Evolutionary conservation across 1,284 basidiomycete genomes (phyloP), one percentile per base, ranked within the genome.

Genomic region (Inonotus hispidus): DNA sequence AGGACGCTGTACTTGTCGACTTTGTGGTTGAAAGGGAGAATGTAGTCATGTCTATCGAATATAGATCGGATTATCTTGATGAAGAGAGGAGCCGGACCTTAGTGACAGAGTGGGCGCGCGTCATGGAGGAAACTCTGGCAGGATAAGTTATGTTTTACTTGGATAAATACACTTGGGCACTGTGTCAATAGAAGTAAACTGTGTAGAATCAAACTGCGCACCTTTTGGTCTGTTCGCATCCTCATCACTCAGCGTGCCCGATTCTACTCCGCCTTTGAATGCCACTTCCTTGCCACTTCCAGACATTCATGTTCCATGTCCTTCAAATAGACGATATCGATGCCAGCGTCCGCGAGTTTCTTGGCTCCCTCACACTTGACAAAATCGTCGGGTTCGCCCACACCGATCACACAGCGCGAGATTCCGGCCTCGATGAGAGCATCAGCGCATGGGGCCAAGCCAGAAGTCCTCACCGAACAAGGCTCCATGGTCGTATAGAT

Each of bases 401-500:
- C 94, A 7, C 96, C 97, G 60, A 98, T 90, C 69, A 90, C 88
- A 64, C 97, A 95, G 11, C 87, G 79, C 56, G 76, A 80, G 53
- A 98, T 80, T 54, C 80, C 77, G 1, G 88, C 86, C 13, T 78
- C 77, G 45, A 98, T 84, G 58, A 99, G 83, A 13, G 92, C 91
- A 66, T 95, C 83, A 13, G 92, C 88, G 71, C 97, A 99, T 0
- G 94, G 88, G 0, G 85, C 74, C 38, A 97, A 81, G 1, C 95
- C 95, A 0, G 92, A 95, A 10, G 93, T 90, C 58, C 97, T 82
- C 32, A 92, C 75, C 2, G 93, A 96, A 72, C 97, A 99, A 11
- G 97, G 97, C 71, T 99, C 97, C 81, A 99, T 87, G 0, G 96
- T 99, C 0, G 95, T 97, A 71, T 96, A 99, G 62, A 94, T 84